Evolutionary conservation across 2,329 filamentous ascomycete genomes (phyloP).

Genomic region (Capronia coronata): DNA sequence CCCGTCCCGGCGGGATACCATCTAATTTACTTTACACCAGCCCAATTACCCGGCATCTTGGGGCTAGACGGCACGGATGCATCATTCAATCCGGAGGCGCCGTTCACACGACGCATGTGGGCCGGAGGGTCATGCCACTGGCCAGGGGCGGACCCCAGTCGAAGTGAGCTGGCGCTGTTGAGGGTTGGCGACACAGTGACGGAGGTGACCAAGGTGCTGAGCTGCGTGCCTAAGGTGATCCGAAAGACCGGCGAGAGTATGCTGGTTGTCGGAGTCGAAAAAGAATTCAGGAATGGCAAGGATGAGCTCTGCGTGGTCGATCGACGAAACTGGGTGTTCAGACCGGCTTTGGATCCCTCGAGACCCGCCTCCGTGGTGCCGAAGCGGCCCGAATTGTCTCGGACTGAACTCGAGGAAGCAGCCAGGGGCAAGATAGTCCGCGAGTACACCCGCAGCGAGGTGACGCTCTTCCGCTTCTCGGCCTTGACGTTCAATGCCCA

Average conservation of each 20-base stretch:
- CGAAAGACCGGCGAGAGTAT: constrained; percentile 52
- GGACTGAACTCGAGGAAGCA: constrained; percentile 20
- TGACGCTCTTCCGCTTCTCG: constrained; percentile 41
- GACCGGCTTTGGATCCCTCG: constrained; percentile 33
- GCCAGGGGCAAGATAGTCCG: constrained; percentile 27
- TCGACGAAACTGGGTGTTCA: constrained; percentile 47
- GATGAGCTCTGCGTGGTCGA: constrained; percentile 47
- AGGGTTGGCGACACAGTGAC: constrained; percentile 51
- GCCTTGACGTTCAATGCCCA: constrained; percentile 42
- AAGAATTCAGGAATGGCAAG: constrained; percentile 49
- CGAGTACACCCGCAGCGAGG: constrained; percentile 35
- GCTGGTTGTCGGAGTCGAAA: constrained; percentile 60
- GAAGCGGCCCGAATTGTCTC: constrained; percentile 23
- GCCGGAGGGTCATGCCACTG: constrained; percentile 56
- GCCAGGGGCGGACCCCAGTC: constrained; percentile 31
- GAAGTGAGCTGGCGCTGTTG: constrained; percentile 37
- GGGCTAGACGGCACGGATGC: constrained; percentile 56
- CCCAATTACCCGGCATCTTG: constrained; percentile 49
- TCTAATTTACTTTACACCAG: constrained; percentile 58
- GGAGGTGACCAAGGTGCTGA: constrained; percentile 52
- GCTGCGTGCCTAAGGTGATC: constrained; percentile 51
- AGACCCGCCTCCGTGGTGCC: constrained; percentile 15
- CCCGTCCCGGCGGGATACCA: constrained; percentile 56
- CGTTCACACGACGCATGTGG: constrained; percentile 63
- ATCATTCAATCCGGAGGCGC: constrained; percentile 53